Conservation (phyloP, 192 early-diverging fungal genomes). For the Backusella sp. region DNA sequence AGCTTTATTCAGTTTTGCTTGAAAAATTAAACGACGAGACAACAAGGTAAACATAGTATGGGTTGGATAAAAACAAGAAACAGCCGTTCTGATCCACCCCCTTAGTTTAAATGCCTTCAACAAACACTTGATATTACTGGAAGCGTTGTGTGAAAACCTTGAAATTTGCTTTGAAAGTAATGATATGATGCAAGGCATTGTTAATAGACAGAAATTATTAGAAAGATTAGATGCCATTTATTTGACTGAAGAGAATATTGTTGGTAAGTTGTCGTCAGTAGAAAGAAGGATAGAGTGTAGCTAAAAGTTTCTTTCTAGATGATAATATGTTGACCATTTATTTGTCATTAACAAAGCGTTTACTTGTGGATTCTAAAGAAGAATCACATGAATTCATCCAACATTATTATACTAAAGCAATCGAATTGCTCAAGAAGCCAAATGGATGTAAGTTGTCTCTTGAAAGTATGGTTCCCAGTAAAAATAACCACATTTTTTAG, state of each 20-base stretch:
- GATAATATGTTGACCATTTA: conserved; percentile 5
- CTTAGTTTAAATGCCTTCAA: conserved; percentile 10
- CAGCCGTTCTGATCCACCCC: too few species aligned
- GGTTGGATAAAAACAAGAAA: background rate
- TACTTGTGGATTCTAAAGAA: background rate
- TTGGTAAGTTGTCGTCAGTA: background rate
- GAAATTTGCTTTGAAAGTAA: conserved; percentile 11
- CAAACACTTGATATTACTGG: conserved; percentile 13
- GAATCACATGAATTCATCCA: background rate
- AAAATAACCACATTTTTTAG: background rate
- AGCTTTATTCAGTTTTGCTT: background rate
- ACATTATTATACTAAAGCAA: background rate
- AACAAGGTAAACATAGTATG: background rate
- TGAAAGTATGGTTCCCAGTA: too few species aligned
- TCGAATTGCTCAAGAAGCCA: background rate
- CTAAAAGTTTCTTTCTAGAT: background rate
- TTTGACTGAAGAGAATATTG: background rate
- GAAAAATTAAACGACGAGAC: background rate
- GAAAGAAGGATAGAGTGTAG: too few species aligned
- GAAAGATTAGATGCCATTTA: background rate
- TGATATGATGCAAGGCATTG: background rate
- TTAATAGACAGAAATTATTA: background rate
- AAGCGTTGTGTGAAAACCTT: conserved; percentile 20
- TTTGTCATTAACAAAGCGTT: conserved; percentile 3
- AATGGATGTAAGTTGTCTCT: conserved; percentile 2